Conservation (phyloP, 768 basidiomycete genomes). For the Hortiboletus campestris region DNA sequence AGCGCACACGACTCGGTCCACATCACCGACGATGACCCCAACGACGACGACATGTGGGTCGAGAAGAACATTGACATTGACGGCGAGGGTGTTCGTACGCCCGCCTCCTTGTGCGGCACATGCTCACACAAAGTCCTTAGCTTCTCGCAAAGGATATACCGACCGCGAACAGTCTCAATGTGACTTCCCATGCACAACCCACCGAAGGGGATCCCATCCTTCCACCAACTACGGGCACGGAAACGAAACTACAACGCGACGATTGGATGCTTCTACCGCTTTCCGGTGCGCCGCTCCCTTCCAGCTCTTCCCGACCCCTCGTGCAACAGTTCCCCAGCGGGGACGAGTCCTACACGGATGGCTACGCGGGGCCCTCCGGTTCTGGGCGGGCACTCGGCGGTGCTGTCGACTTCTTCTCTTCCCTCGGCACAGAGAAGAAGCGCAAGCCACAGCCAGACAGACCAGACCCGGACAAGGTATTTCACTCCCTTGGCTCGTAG, state of each 20-base stretch:
- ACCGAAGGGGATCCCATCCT: slow-evolving; percentile 44
- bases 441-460: slow-evolving; percentile 57
- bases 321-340: slow-evolving; percentile 25
- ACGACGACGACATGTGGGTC: slow-evolving; percentile 78
- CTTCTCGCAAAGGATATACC: slow-evolving; percentile 73
- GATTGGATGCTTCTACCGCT: slow-evolving; percentile 83
- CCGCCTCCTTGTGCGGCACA: not conserved
- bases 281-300: slow-evolving; percentile 26
- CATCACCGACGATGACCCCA: slow-evolving; percentile 69
- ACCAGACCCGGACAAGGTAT: slow-evolving; percentile 72
- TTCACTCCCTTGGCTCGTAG: not conserved
- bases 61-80: slow-evolving; percentile 85
- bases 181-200: slow-evolving; percentile 58
- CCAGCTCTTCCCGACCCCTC: slow-evolving; percentile 31
- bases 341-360: slow-evolving; percentile 62
- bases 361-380: slow-evolving; percentile 52
- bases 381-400: slow-evolving; percentile 50
- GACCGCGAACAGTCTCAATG: slow-evolving; percentile 64
- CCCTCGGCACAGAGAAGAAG: slow-evolving; percentile 77
- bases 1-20: slow-evolving; percentile 34
- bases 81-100: slow-evolving; percentile 60
- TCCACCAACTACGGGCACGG: slow-evolving; percentile 46
- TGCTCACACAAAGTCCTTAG: slow-evolving; percentile 34
- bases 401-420: slow-evolving; percentile 86
- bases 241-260: slow-evolving; percentile 61